Evolutionary conservation across 148 eudicot species (phyloP), one percentile per base, ranked within the genome.

Genomic region (Simmondsia chinensis): DNA sequence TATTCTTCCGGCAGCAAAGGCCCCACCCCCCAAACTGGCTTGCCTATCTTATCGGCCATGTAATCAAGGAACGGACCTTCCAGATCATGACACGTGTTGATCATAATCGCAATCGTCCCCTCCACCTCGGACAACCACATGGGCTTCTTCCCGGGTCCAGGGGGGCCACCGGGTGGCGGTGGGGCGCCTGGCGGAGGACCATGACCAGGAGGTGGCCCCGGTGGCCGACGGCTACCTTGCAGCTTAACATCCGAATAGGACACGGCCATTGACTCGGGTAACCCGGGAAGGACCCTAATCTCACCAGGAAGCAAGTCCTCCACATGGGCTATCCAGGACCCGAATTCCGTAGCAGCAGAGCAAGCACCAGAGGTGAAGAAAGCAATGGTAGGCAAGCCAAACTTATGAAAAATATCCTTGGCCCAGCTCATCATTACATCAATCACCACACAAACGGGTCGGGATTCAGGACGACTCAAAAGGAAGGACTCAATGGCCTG

Each of bases 361-460:
- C 70, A 68, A 0, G 80, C 80, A 18, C 83, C 89, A 7, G 80
- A 73, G 42, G 83, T 76, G 73, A 71, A 70, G 46, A 80, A 65
- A 8, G 69, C 53, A 15, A 55, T 73, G 1, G 49, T 29, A 4
- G 75, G 89, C 23, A 76, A 43, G 4, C 46, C 52, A 11, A 53
- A 58, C 15, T 52, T 65, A 24, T 5, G 27, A 47, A 80, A 76
- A 2, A 43, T 27, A 12, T 54, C 75, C 45, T 65, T 61, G 27
- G 80, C 66, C 80, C 83, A 66, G 57, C 75, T 64, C 82, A 80
- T 80, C 88, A 80, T 76, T 22, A 80, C 68, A 21, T 80, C 88
- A 6, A 76, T 22, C 30, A 80, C 64, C 14, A 57, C 88, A 37
- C 77, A 69, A 3, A 35, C 31, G 65, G 80, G 80, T 32, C 48